phyloP scores from a whole-genome alignment of 1,139 yeast species.

The Saccharomyces hybrid region DNA sequence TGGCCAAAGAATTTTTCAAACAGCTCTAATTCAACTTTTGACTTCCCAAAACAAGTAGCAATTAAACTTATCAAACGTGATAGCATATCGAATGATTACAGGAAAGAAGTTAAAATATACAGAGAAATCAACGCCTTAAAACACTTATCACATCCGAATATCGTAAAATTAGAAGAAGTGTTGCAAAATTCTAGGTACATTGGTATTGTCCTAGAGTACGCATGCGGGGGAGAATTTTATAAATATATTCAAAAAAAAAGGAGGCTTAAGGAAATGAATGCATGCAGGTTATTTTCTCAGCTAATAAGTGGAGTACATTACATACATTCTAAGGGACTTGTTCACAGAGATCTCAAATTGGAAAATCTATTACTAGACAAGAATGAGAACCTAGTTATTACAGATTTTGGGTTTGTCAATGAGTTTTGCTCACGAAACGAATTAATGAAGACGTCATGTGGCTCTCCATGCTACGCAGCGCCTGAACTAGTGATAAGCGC shows the following conservation, averaged over 20 bases:
- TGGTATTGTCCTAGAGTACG: constrained; percentile 92
- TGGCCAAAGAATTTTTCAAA: constrained; percentile 46
- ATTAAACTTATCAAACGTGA: constrained; percentile 86
- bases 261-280: constrained; percentile 75
- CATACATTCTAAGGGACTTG: constrained; percentile 58
- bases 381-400: constrained; percentile 61
- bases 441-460: constrained; percentile 92
- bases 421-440: constrained; percentile 65
- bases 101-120: constrained; percentile 78
- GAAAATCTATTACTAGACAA: constrained; percentile 63
- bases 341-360: constrained; percentile 68
- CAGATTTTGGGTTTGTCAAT: constrained; percentile 87
- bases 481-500: constrained; percentile 89
- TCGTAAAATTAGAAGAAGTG: constrained; percentile 85
- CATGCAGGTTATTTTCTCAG: constrained; percentile 87
- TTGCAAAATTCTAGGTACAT: constrained; percentile 90
- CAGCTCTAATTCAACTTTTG: constrained; percentile 3
- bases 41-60: constrained; percentile 74
- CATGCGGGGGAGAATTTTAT: constrained; percentile 94
- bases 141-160: constrained; percentile 83
- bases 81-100: constrained; percentile 71
- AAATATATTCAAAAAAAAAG: constrained; percentile 85
- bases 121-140: constrained; percentile 89
- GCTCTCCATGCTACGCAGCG: constrained; percentile 98
- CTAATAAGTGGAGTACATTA: constrained; percentile 89